A percentile compares a stretch with the other conserved stretches of the same genome.
Conservation (phyloP, 1,284 basidiomycete species). For the Pascua guehoae region DNA sequence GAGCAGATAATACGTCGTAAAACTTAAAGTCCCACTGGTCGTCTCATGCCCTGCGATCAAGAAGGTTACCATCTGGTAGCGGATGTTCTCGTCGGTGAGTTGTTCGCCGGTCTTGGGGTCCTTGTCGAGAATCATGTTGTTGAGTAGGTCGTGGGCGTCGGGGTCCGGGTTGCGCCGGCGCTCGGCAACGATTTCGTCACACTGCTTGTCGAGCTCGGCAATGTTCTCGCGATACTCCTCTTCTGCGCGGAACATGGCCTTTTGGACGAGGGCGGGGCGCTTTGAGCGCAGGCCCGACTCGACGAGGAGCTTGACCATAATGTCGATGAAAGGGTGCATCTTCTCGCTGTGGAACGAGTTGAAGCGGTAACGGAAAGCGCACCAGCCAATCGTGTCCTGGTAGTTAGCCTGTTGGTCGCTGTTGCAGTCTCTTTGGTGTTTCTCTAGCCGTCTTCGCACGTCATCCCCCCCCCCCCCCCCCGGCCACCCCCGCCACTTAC, state of each 20-base stretch:
- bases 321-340: constrained; percentile 50
- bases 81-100: constrained; percentile 52
- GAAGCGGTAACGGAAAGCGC: constrained; percentile 51
- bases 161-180: constrained; percentile 14
- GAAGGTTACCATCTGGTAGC: constrained; percentile 55
- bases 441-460: no score
- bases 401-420: no score
- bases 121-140: constrained; percentile 52
- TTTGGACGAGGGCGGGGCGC: constrained; percentile 48
- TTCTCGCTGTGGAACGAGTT: constrained; percentile 33
- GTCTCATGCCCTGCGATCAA: constrained; percentile 57
- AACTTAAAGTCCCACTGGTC: constrained; percentile 44
- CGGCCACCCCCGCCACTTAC: no score
- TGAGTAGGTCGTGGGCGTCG: constrained; percentile 50
- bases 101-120: constrained; percentile 54
- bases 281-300: constrained; percentile 49
- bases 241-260: constrained; percentile 45
- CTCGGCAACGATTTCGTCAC: constrained; percentile 1
- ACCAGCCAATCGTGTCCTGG: constrained; percentile 17
- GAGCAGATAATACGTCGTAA: constrained; percentile 49
- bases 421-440: neutral
- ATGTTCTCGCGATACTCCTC: constrained; percentile 50
- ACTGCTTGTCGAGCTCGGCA: constrained; percentile 27
- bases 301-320: constrained; percentile 50
- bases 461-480: no score